Conservation (phyloP, 768 basidiomycete species). For the Exsudoporus frostii region DNA sequence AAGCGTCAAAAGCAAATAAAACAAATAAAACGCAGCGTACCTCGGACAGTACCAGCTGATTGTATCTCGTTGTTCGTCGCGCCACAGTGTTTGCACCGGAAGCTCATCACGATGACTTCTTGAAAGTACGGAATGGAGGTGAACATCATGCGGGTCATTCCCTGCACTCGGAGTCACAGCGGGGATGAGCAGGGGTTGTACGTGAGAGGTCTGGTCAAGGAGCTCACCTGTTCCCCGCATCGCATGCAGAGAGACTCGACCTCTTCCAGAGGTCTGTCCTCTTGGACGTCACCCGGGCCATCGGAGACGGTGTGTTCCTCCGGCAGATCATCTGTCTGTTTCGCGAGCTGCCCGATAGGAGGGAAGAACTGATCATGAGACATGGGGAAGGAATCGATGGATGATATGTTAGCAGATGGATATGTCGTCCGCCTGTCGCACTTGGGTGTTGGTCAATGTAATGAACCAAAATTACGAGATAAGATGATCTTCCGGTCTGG, state of each 20-base stretch:
- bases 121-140: slow-evolving; percentile 94
- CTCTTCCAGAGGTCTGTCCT: slow-evolving; percentile 62
- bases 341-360: slow-evolving; percentile 52
- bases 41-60: slow-evolving; percentile 80
- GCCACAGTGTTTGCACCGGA: slow-evolving; percentile 93
- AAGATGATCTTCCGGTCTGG: slow-evolving; percentile 4
- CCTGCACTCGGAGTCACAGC: slow-evolving; percentile 52
- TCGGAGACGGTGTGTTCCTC: slow-evolving; percentile 26
- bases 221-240: slow-evolving; percentile 81
- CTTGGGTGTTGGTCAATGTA: no score
- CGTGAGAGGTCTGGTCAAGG: background rate
- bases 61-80: slow-evolving; percentile 91
- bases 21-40: slow-evolving; percentile 40
- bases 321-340: slow-evolving; percentile 38
- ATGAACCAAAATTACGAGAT: background rate
- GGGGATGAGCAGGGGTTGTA: background rate
- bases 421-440: background rate
- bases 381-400: slow-evolving; percentile 16
- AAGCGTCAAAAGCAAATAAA: background rate
- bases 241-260: slow-evolving; percentile 93
- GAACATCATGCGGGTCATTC: slow-evolving; percentile 80
- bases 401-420: background rate
- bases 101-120: slow-evolving; percentile 95
- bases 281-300: slow-evolving; percentile 41
- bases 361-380: slow-evolving; percentile 46